phyloP scores from a whole-genome alignment of 2,329 filamentous ascomycete genomes.

The Trichoderma breve region DNA sequence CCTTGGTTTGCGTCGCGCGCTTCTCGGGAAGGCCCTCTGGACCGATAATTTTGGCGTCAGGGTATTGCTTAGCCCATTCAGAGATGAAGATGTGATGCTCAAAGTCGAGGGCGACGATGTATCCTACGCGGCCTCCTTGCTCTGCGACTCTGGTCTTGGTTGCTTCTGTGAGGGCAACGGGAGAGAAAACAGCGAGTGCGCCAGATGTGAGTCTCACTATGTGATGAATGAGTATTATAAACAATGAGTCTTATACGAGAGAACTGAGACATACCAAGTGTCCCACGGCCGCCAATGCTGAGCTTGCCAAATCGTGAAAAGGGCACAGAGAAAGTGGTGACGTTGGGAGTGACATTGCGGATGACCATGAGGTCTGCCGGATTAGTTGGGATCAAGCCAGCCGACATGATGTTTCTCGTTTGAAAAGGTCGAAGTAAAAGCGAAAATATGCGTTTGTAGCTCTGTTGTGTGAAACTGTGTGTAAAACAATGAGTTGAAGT shows the following conservation, averaged over 20 bases:
- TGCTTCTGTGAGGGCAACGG: conserved; percentile 77
- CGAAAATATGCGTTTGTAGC: background rate
- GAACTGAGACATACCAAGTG: conserved; percentile 60
- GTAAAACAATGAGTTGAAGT: background rate
- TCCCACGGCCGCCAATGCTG: conserved; percentile 83
- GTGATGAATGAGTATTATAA: background rate
- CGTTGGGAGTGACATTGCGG: conserved; percentile 74
- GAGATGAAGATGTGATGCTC: conserved; percentile 96
- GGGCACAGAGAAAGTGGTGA: conserved; percentile 77
- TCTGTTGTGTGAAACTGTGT: background rate
- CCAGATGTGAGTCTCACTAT: conserved; percentile 76
- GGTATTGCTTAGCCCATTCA: conserved; percentile 78
- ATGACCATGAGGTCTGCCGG: conserved; percentile 87
- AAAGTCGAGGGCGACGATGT: conserved; percentile 83
- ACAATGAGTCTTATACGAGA: background rate
- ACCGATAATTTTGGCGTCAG: conserved; percentile 74
- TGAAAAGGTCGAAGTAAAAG: background rate
- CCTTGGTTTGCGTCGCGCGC: conserved; percentile 52
- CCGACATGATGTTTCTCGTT: conserved; percentile 48
- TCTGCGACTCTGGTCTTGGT: conserved; percentile 63
- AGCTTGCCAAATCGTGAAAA: conserved; percentile 78
- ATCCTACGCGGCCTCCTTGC: conserved; percentile 69
- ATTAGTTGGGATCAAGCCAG: conserved; percentile 64
- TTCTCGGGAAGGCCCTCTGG: conserved; percentile 83
- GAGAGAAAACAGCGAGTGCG: conserved; percentile 84